Evolutionary conservation across 2,329 filamentous ascomycete genomes (phyloP).

Genomic region (Incumbomyces delicatus): DNA sequence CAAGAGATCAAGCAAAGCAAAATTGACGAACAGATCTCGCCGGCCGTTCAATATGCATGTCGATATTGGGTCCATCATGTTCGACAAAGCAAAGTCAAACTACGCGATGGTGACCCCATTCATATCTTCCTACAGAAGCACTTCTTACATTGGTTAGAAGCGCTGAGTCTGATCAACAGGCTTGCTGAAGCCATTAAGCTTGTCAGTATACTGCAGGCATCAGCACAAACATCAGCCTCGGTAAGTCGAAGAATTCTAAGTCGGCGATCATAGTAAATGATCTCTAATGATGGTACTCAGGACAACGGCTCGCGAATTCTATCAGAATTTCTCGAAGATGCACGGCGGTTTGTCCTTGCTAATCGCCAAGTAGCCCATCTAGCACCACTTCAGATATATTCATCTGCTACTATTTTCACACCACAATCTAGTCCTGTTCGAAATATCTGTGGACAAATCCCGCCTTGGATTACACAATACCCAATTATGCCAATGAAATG

Average conservation of each 20-base stretch:
- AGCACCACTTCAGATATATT: constrained; percentile 29
- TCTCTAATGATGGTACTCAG: neutral
- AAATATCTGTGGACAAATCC: constrained; percentile 17
- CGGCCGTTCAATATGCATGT: constrained; percentile 22
- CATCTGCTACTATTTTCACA: constrained; percentile 25
- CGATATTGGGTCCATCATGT: constrained; percentile 25
- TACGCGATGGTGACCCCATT: constrained; percentile 4
- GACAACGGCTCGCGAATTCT: too few species aligned
- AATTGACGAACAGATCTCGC: constrained; percentile 14
- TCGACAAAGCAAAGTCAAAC: constrained; percentile 5
- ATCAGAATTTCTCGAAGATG: constrained; percentile 28
- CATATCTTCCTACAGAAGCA: constrained; percentile 16
- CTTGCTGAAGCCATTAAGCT: constrained; percentile 16
- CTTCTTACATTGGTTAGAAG: constrained; percentile 23
- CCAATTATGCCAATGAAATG: constrained; percentile 9
- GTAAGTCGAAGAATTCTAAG: constrained; percentile 12
- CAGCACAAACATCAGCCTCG: constrained; percentile 4
- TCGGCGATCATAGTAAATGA: neutral
- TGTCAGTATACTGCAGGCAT: constrained; percentile 15
- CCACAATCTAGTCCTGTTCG: constrained; percentile 22
- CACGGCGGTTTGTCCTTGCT: constrained; percentile 24
- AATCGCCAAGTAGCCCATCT: constrained; percentile 22
- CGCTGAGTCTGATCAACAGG: constrained; percentile 19
- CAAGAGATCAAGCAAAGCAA: neutral
- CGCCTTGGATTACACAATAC: constrained; percentile 12